phyloP scores from a whole-genome alignment of 2,329 filamentous ascomycete genomes.

The Macrophomina pseudophaseolina region DNA sequence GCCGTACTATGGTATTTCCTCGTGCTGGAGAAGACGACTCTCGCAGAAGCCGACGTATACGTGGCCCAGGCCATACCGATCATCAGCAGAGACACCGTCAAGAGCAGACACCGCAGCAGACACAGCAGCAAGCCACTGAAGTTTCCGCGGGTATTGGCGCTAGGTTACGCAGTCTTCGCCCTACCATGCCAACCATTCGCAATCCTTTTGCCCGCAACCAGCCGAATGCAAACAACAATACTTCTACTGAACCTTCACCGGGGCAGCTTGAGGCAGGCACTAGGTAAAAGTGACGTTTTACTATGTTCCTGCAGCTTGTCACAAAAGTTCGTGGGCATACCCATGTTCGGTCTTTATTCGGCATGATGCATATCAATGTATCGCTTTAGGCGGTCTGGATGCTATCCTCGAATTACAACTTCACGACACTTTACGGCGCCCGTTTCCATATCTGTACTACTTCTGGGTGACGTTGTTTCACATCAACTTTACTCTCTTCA shows the following conservation, averaged over 20 bases:
- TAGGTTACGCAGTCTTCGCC: constrained; percentile 23
- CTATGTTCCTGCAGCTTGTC: neutral
- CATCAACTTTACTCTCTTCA: neutral
- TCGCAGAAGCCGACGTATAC: constrained; percentile 1
- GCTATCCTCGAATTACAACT: neutral
- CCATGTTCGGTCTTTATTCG: neutral
- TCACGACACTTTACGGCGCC: constrained; percentile 17
- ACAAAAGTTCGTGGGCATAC: neutral
- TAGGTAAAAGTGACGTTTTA: constrained; percentile 7
- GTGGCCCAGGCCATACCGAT: constrained; percentile 27
- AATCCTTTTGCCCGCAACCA: constrained; percentile 35
- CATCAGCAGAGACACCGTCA: constrained; percentile 29
- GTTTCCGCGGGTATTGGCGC: constrained; percentile 24
- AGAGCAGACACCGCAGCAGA: neutral
- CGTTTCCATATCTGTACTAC: constrained; percentile 1
- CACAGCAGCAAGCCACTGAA: neutral
- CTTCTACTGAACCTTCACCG: constrained; percentile 25
- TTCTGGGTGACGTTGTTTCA: neutral
- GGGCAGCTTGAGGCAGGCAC: constrained; percentile 30
- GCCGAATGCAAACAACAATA: constrained; percentile 29
- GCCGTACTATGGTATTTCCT: constrained; percentile 38
- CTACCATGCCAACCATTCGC: constrained; percentile 26
- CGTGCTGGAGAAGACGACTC: constrained; percentile 11
- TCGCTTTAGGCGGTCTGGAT: neutral
- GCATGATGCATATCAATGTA: neutral